Base-by-base conservation (phyloP, 1,139 yeast genomes). In the Geotrichum citri-aurantii region DNA sequence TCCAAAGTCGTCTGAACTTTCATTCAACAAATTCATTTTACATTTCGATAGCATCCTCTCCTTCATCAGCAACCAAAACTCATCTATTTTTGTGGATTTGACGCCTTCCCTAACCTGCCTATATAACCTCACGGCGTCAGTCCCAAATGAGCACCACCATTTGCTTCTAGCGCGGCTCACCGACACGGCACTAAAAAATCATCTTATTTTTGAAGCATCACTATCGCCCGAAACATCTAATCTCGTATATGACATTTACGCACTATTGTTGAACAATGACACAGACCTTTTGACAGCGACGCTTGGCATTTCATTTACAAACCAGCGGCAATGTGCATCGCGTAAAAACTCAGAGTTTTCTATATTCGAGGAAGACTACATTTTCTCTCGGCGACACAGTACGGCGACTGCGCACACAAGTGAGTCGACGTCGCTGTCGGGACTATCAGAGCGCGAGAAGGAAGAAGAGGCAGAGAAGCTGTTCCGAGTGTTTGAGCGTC, bases 401-500 rank as follows among this genome's bases (percentile, higher is more conserved):
- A 21, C 29, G 23, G 24, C 49, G 19, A 52, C 55, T 19, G 24
- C 46, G 7, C 2, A 14, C 11, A 42, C 49, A 17, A 40, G 42
- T 21, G 26, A 24, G 44, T n/a, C 26, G 27, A 26, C 31, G 27
- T n/a, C 26, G 48, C 27, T 46, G 48, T 14, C 29, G 14, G 29
- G 29, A 26, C 48, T 24, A 1, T 46, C 49, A 8, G 50, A 52
- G 23, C 27, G n/a, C 8, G 85, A 81, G 62, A 81, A 81, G 65
- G 81, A 79, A 61, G 66, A 67, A 14, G 85, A 81, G 64, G 81
- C 84, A 1, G 83, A 80, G 57, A 75, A 79, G 63, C 67, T 81
- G 64, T 79, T 78, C 65, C 78, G 74, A 2, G 60, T 81, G 2
- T 80, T 81, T 64, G 82, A 79, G 50, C 69, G 80, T 62, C 76